Evolutionary conservation across 164 flowering plant species (phyloP), one percentile per base, ranked within the genome.

Genomic region (Berberis thunbergii): DNA sequence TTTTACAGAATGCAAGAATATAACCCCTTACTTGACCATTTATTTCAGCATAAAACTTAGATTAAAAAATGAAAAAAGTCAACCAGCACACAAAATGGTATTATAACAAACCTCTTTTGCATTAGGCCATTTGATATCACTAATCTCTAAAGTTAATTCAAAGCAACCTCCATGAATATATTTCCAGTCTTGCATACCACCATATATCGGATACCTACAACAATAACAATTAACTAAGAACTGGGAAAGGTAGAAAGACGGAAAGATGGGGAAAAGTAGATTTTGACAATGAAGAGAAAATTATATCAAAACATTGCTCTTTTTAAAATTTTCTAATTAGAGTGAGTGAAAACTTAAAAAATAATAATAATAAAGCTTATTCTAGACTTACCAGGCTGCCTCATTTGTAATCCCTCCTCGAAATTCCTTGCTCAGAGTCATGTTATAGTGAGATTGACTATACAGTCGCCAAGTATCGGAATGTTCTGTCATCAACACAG

Each of bases 111-210:
- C 98, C 97, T 94, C 97, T 59, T 67, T 67, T 61, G 89, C 91
- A 73, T 65, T 67, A 49, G 98, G 98, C 98, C 98, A 94, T 76
- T 94, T 94, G 76, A 79, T 63, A 71, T 94, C 96, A 76, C 95
- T 88, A 57, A 91, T 78, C 78, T 91, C 97, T 79, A 94, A 71
- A 38, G 98, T 94, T 74, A 94, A 77, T 68, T 94, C 98, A 78
- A 91, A 87, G 75, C 98, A 94, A 40, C 91, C 96, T 69, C 63
- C 83, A 74, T 88, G 76, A 54, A 94, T 88, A 68, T 94, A 94
- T 74, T 94, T 94, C 98, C 98, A 94, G 55, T 94, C 98, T 78
- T 94, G 98, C 97, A 94, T 91, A 54, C 97, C 97, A 72, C 98
- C 98, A 79, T 91, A 94, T 65, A 94, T 80, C 8, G 98, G 98